These are phyloP conservation scores for Boletus reticuloceps DNA, from an alignment of 768 basidiomycete species.

Conservation along the genomic window DNA sequence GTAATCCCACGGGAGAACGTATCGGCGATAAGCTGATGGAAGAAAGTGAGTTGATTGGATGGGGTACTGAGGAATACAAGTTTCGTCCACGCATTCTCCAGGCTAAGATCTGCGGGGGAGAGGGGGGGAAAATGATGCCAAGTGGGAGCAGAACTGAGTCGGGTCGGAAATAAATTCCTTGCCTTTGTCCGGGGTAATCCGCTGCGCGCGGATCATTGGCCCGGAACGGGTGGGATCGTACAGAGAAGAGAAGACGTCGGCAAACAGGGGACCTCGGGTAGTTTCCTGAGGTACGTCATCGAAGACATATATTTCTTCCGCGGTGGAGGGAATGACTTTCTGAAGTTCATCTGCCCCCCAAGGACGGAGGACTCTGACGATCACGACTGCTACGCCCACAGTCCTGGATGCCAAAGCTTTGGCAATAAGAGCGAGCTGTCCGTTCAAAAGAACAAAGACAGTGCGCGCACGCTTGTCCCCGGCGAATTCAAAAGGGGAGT, in stretches of 20 bases:
- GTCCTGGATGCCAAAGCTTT: conserved; percentile 46
- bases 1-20: conserved; percentile 53
- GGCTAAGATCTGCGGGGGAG: conserved; percentile 27
- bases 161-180: conserved; percentile 48
- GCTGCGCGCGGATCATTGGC: conserved; percentile 51
- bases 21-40: conserved; percentile 52
- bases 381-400: conserved; percentile 59
- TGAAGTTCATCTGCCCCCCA: conserved; percentile 73
- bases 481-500: conserved; percentile 72
- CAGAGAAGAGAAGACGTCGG: conserved; percentile 66
- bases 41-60: conserved; percentile 40
- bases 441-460: conserved; percentile 71
- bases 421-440: conserved; percentile 67
- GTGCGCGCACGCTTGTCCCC: conserved; percentile 64
- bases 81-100: conserved; percentile 33
- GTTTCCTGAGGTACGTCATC: conserved; percentile 70
- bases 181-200: conserved; percentile 55
- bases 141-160: conserved; percentile 43
- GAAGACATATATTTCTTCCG: conserved; percentile 62
- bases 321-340: conserved; percentile 55
- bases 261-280: conserved; percentile 63
- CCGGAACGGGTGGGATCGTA: conserved; percentile 39
- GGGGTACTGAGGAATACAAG: conserved; percentile 56
- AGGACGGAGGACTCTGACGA: conserved; percentile 78
- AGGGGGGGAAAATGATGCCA: conserved; percentile 24